Percentiles rank a stretch among this genome's conserved stretches.
These are phyloP conservation scores for Plectranthus barbatus DNA, from an alignment of 257 asterid genomes.

Conservation along the genomic window DNA sequence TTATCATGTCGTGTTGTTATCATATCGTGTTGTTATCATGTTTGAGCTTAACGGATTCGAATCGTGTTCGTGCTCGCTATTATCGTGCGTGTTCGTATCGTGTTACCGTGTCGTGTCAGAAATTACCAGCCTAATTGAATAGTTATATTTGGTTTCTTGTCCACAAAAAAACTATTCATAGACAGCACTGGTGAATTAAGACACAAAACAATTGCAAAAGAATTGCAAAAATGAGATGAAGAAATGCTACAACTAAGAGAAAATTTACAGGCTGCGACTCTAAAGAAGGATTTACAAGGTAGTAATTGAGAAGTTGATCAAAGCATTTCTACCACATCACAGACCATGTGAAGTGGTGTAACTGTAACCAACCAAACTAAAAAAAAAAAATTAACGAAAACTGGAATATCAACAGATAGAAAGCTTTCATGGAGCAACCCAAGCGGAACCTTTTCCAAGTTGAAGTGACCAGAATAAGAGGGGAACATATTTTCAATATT, in stretches of 20 bases:
- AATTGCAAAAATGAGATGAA: not conserved
- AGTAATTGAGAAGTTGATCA: not conserved
- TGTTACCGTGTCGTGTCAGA: too few species aligned
- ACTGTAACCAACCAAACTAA: not conserved
- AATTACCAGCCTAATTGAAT: too few species aligned
- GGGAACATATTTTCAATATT: not conserved
- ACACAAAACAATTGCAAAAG: not conserved
- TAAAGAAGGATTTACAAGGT: conserved; percentile 14
- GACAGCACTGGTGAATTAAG: too few species aligned
- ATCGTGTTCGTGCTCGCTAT: too few species aligned
- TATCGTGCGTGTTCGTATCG: too few species aligned
- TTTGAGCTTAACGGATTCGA: too few species aligned
- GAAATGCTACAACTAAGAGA: not conserved
- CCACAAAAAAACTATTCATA: not conserved
- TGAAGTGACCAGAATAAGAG: not conserved
- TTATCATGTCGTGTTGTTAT: too few species aligned
- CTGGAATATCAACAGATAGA: not conserved
- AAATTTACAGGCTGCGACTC: not conserved
- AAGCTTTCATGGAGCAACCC: not conserved
- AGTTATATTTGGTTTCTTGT: too few species aligned
- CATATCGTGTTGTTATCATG: too few species aligned
- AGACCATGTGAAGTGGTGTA: too few species aligned
- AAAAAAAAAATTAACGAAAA: not conserved
- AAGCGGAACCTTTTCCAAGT: not conserved
- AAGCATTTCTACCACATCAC: not conserved